Evolutionary conservation across 2,329 filamentous ascomycete species (phyloP), one percentile per base, ranked within the genome.

Genomic region (Hypocreales sp.): DNA sequence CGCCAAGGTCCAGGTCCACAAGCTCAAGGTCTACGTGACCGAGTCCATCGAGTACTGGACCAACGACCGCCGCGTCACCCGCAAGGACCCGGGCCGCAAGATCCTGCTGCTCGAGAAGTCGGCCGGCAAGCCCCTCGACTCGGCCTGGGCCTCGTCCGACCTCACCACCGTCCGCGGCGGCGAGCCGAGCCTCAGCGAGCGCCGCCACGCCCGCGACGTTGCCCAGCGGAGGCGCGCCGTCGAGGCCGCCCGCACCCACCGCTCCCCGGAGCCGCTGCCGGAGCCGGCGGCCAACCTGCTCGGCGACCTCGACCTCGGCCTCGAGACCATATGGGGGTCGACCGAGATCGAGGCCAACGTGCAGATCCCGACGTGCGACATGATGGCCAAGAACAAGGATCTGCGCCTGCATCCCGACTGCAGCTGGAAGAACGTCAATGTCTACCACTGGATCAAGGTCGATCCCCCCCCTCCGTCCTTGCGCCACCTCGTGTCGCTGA

Each of bases 381-480:
- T 77, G 45, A 86, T 92, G 77, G 72, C 79, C 14, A 79, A 76
- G 41, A 76, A 86, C 43, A 67, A 65, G 47, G 50, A 51, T 7
- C 30, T 68, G 20, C 67, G 72, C 33, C 56, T 94, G 32, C 79
- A 93, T 47, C 87, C 87, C 28, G 84, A 93, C 46, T 92, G 83
- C 29, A 92, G 83, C 31, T 93, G 87, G 63, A 79, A 83, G 45
- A 92, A 92, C 36, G 87, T 92, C 28, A 82, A 90, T 42, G 84
- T 94, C 29, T 83, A 82, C 47, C 86, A 94, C 48, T 93, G 84
- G 84, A 92, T 94, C 51, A 93, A 93, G 70, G 82, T 83, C n/a
- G n/a, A n/a, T n/a, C n/a, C n/a, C n/a, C n/a, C n/a, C n/a, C n/a
- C n/a, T n/a, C n/a, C n/a, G n/a, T n/a, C n/a, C n/a, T n/a, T n/a